Evolutionary conservation across 345 rosid genomes (phyloP).

Genomic region (Moringa oleifera): DNA sequence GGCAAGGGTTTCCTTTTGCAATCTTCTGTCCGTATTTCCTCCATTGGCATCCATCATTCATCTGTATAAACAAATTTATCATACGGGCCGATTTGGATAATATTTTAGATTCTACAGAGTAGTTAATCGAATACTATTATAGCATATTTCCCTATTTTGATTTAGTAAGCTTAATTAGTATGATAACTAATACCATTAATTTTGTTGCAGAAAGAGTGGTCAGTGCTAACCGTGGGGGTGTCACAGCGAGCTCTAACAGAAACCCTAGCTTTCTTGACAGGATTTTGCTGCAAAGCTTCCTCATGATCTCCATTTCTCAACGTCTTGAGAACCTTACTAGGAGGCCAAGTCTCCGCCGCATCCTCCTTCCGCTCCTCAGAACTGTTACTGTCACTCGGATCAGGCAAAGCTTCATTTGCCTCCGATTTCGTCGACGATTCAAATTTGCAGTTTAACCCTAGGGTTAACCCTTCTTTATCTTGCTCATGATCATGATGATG

Average conservation of each 20-base stretch:
- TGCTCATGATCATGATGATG: too few relatives aligned
- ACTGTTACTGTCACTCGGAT: constrained; percentile 26
- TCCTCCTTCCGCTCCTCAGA: constrained; percentile 41
- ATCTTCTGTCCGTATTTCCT: constrained; percentile 95
- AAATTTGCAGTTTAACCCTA: constrained; percentile 54
- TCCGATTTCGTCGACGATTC: constrained; percentile 28
- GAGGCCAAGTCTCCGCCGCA: constrained; percentile 33
- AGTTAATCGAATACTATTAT: too few relatives aligned
- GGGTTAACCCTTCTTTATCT: constrained; percentile 26
- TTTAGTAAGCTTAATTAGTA: too few relatives aligned
- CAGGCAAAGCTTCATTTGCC: constrained; percentile 22
- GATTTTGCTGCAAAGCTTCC: constrained; percentile 47
- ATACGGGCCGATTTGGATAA: too few relatives aligned
- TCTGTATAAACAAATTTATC: too few relatives aligned
- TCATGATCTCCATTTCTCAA: constrained; percentile 42
- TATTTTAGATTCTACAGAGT: too few relatives aligned
- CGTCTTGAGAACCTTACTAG: constrained; percentile 31
- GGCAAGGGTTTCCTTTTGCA: constrained; percentile 93
- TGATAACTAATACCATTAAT: too few relatives aligned
- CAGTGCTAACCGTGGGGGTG: constrained; percentile 67
- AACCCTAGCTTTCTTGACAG: constrained; percentile 82
- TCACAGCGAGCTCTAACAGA: constrained; percentile 84
- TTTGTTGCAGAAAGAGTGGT: neutral
- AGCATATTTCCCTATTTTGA: too few relatives aligned
- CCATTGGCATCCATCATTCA: constrained; percentile 99